A percentile compares a stretch with the other conserved stretches of the same genome.
Conservation (phyloP, 1,139 yeast species). For the Sugiyamaella castrensis region DNA sequence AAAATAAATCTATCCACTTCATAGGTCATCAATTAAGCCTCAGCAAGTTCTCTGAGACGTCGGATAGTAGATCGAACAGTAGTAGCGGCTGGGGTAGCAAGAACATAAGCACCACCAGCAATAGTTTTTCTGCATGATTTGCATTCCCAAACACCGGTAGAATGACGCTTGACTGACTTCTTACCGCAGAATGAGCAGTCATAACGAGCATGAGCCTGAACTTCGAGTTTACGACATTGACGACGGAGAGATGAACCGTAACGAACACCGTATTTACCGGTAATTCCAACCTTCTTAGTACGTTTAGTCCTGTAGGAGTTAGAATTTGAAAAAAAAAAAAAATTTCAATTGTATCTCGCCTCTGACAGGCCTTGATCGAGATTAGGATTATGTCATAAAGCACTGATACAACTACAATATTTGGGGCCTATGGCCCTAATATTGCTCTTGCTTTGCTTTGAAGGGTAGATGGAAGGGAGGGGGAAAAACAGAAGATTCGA, state of each 20-base stretch:
- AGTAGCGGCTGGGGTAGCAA: conserved; percentile 98
- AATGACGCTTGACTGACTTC: conserved; percentile 96
- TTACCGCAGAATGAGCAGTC: conserved; percentile 99
- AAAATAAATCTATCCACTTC: not conserved
- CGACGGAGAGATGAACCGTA: conserved; percentile 99
- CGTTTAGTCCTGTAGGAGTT: conserved; percentile 68
- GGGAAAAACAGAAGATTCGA: no score
- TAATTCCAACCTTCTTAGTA: conserved; percentile 99
- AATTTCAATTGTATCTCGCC: no score
- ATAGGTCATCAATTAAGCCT: conserved; percentile 60
- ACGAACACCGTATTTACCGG: conserved; percentile 99
- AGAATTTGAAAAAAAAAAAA: not conserved
- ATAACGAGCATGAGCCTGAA: conserved; percentile 98
- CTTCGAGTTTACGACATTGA: conserved; percentile 99
- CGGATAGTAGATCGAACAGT: conserved; percentile 99
- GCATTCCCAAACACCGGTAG: conserved; percentile 99
- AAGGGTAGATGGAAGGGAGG: no score
- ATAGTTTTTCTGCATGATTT: conserved; percentile 91
- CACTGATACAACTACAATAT: no score
- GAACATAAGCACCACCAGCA: conserved; percentile 99
- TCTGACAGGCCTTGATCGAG: no score
- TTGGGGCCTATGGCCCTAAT: no score
- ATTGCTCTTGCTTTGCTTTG: no score
- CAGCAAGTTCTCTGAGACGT: conserved; percentile 99
- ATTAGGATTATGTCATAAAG: no score